Evolutionary conservation across 2,329 filamentous ascomycete genomes (phyloP).

Genomic region (Triangularia verruculosa): DNA sequence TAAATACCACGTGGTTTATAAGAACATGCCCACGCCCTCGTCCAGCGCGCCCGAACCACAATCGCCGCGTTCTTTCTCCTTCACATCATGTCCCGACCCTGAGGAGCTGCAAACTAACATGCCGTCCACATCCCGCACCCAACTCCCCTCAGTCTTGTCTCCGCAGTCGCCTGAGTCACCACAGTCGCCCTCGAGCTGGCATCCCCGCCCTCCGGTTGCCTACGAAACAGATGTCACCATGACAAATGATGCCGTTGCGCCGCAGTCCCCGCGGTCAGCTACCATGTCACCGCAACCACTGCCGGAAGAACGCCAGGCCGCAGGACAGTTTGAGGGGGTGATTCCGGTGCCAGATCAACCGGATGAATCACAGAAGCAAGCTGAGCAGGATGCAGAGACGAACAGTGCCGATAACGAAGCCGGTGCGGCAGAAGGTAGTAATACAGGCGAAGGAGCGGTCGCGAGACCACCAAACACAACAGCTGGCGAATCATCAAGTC

Average conservation of each 20-base stretch:
- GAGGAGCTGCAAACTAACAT: conserved; percentile 25
- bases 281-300: conserved; percentile 45
- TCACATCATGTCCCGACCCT: conserved; percentile 30
- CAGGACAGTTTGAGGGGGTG: conserved; percentile 21
- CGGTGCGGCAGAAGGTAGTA: neutral
- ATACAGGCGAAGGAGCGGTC: neutral
- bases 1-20: neutral
- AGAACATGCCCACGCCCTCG: conserved; percentile 47
- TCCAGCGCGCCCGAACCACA: conserved; percentile 40
- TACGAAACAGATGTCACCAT: conserved; percentile 13
- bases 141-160: neutral
- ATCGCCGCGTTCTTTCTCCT: conserved; percentile 34
- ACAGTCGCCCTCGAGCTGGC: conserved; percentile 28
- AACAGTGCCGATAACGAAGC: conserved; percentile 6
- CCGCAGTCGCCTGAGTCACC: conserved; percentile 9
- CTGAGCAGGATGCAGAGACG: conserved; percentile 29
- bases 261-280: conserved; percentile 40
- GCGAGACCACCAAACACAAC: conserved; percentile 11
- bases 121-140: neutral
- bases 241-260: conserved; percentile 29
- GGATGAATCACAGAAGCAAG: conserved; percentile 30
- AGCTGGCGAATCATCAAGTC: conserved; percentile 1
- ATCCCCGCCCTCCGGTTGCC: conserved; percentile 15
- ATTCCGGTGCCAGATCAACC: conserved; percentile 13
- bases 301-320: conserved; percentile 24